Base-by-base conservation (phyloP, 2,329 filamentous ascomycete species). In the Xylaria arbuscula region DNA sequence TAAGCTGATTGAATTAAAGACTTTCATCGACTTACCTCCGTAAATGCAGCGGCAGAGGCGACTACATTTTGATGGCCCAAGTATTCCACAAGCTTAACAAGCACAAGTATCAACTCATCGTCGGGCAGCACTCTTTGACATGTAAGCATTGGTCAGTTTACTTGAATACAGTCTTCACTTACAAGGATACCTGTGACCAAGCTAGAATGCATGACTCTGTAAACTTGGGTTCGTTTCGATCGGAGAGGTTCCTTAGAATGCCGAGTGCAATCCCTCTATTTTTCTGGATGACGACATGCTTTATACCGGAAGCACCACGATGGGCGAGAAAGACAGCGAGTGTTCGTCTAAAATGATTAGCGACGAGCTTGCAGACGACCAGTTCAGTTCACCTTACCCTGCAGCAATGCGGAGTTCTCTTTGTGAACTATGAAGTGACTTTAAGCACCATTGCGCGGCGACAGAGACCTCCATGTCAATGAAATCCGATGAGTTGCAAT, bases 181-280 rank as follows among this genome's bases (percentile, higher is more conserved):
- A 90, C 87, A 88, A 86, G 69, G 93, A 95, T 57, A 97, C 85
- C 76, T 93, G 91, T n/a, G 92, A 92, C 88, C 95, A 94, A 15
- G 93, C 92, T 80, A 96, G 84, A 66, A 98, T 91, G 71, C 93
- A 90, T 19, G 93, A 94, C 79, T 98, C 95, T 59, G 94, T 90
- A 53, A 94, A 82, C 68, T 89, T 85, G 5, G 89, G 80, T 8
- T 88, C 84, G 62, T 89, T 87, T 66, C 90, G 90, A 55, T 93
- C 90, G 0, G 92, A 93, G 11, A 97, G 84, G 3, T 85, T 87
- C 70, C 90, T 90, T 10, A 98, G 83, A 73, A 92, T 88, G 36
- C 91, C 87, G 7, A 98, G 83, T 1, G 88, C 88, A 65, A 89
- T 88, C 58, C 90, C 86, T 64, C 92, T 87, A 74, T 98, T 96